Evolutionary conservation across 2,329 filamentous ascomycete genomes (phyloP).

Genomic region (Fusarium sacchari): DNA sequence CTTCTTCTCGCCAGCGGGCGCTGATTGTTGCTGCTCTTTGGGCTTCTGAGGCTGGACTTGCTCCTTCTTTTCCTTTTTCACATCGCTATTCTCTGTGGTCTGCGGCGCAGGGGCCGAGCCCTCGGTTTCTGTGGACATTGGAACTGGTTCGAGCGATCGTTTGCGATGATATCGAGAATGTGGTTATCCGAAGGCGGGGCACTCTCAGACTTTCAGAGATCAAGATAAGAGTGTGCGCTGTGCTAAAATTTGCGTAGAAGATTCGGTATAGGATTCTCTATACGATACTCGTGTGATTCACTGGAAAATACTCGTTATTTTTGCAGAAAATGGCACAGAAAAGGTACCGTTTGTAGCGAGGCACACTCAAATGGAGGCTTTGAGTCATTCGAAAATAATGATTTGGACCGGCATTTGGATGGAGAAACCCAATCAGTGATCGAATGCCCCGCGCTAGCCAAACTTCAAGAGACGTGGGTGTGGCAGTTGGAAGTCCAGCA

Average conservation of each 20-base stretch:
- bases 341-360: constrained; percentile 11
- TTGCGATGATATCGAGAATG: constrained; percentile 21
- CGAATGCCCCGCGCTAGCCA: constrained; percentile 50
- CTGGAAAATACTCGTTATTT: not conserved
- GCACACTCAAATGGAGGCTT: constrained; percentile 30
- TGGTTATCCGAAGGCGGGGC: constrained; percentile 37
- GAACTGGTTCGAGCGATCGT: constrained; percentile 7
- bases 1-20: constrained; percentile 59
- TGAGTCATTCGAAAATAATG: constrained; percentile 51
- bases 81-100: constrained; percentile 39
- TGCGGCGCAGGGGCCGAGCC: constrained; percentile 45
- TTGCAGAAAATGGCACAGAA: not conserved
- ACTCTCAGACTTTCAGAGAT: constrained; percentile 12
- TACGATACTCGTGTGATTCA: not conserved
- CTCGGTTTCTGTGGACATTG: constrained; percentile 49
- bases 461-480: constrained; percentile 3
- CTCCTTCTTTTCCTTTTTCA: constrained; percentile 42
- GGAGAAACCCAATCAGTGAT: constrained; percentile 25
- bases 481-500: constrained; percentile 13
- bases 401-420: constrained; percentile 37
- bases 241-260: not conserved
- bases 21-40: constrained; percentile 39
- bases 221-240: constrained; percentile 13
- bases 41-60: constrained; percentile 37
- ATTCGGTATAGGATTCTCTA: not conserved